Conservation (phyloP, 257 asterid genomes). For the Rubia yunnanensis region DNA sequence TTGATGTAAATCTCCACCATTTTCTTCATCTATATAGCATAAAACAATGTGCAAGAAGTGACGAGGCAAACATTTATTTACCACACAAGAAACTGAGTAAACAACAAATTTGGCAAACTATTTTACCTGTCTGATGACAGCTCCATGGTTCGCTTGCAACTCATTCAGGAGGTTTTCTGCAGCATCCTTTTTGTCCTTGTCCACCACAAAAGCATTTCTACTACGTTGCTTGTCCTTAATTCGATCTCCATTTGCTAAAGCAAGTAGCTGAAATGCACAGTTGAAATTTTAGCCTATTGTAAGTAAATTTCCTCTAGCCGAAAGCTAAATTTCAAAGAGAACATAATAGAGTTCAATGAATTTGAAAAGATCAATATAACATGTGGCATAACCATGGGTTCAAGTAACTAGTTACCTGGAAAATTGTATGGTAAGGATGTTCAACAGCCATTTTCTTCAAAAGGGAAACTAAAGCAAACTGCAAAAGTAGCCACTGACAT, state of each 20-base stretch:
- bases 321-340: not conserved
- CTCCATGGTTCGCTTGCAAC: slow-evolving; percentile 66
- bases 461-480: slow-evolving; percentile 88
- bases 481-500: slow-evolving; percentile 19
- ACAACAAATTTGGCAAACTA: slow-evolving; percentile 13
- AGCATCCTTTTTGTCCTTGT: slow-evolving; percentile 87
- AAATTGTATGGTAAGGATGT: slow-evolving; percentile 94
- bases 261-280: slow-evolving; percentile 57
- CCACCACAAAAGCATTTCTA: slow-evolving; percentile 88
- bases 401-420: slow-evolving; percentile 49
- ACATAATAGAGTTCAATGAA: not conserved
- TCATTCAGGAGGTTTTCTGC: slow-evolving; percentile 85
- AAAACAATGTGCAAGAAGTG: slow-evolving; percentile 17
- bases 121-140: slow-evolving; percentile 65
- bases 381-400: not conserved
- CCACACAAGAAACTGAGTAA: slow-evolving; percentile 11
- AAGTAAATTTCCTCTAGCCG: not conserved
- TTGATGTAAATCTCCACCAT: slow-evolving; percentile 98
- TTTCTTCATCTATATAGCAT: slow-evolving; percentile 68
- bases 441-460: slow-evolving; percentile 87
- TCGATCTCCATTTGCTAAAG: slow-evolving; percentile 95
- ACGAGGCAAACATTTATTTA: slow-evolving; percentile 11
- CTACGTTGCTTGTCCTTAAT: slow-evolving; percentile 97
- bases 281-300: not conserved
- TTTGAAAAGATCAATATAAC: not conserved